Evolutionary conservation across 1,284 basidiomycete genomes (phyloP).

Genomic region (Trametes polyzona): DNA sequence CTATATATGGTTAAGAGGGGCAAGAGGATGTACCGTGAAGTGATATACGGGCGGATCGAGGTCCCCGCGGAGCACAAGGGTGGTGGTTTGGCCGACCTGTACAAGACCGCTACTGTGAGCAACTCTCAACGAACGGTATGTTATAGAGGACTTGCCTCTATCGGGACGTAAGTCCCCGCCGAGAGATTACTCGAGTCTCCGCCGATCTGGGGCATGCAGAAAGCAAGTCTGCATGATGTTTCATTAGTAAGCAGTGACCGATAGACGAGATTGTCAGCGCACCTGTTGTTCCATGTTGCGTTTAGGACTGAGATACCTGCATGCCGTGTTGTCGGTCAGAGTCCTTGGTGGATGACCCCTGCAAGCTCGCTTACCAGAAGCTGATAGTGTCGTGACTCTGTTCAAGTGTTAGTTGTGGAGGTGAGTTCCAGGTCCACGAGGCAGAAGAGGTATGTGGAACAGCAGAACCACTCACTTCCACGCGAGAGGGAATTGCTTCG

Average conservation of each 20-base stretch:
- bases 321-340: neutral
- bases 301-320: neutral
- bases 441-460: too few relatives aligned
- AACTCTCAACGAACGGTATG: neutral
- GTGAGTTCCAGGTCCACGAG: too few relatives aligned
- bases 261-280: neutral
- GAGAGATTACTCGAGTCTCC: neutral
- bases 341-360: neutral
- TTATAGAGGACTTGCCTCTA: neutral
- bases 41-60: neutral
- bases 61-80: neutral
- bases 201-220: constrained; percentile 9
- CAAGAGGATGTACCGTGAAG: constrained; percentile 2
- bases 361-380: neutral
- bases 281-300: constrained; percentile 6
- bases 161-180: constrained; percentile 5
- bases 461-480: constrained; percentile 16
- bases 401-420: too few relatives aligned
- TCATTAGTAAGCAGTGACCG: neutral
- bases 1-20: neutral
- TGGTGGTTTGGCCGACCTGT: constrained; percentile 1
- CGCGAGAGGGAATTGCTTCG: constrained; percentile 11
- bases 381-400: constrained; percentile 11
- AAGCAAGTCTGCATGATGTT: neutral
- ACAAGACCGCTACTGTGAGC: too few relatives aligned